A percentile compares a stretch with the other conserved stretches of the same genome.
These are phyloP conservation scores for Escallonia herrerae DNA, from an alignment of 129 eudicot genomes.

Conservation along the genomic window DNA sequence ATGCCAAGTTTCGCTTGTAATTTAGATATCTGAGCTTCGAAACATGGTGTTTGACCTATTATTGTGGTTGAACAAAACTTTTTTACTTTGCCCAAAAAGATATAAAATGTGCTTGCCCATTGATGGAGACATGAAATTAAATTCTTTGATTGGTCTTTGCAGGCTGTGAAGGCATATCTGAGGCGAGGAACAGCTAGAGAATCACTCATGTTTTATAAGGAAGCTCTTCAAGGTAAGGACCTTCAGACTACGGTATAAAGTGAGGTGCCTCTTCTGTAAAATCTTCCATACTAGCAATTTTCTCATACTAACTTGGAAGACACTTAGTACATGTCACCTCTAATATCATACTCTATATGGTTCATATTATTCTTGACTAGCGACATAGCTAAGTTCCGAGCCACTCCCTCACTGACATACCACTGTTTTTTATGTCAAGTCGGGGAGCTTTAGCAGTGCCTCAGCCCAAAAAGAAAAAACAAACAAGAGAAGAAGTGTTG, in stretches of 20 bases:
- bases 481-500: too few species aligned
- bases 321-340: too few species aligned
- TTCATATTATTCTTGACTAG: too few species aligned
- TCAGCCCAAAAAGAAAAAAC: too few species aligned
- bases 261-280: neutral
- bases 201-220: conserved; percentile 56
- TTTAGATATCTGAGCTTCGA: neutral
- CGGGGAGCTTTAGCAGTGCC: too few species aligned
- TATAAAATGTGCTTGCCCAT: neutral
- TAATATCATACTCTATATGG: too few species aligned
- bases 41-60: neutral
- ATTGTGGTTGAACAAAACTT: neutral
- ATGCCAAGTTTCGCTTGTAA: too few species aligned
- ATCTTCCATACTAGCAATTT: neutral
- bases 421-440: too few species aligned
- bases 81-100: neutral
- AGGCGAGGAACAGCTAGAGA: conserved; percentile 93
- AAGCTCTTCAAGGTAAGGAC: conserved; percentile 79
- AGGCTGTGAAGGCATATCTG: conserved; percentile 93
- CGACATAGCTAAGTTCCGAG: too few species aligned
- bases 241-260: neutral
- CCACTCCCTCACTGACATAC: too few species aligned
- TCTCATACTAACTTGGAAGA: neutral
- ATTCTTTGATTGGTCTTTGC: conserved; percentile 18
- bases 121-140: neutral